Conservation (phyloP, 1,139 yeast species). For the Suhomyces anneliseae region DNA sequence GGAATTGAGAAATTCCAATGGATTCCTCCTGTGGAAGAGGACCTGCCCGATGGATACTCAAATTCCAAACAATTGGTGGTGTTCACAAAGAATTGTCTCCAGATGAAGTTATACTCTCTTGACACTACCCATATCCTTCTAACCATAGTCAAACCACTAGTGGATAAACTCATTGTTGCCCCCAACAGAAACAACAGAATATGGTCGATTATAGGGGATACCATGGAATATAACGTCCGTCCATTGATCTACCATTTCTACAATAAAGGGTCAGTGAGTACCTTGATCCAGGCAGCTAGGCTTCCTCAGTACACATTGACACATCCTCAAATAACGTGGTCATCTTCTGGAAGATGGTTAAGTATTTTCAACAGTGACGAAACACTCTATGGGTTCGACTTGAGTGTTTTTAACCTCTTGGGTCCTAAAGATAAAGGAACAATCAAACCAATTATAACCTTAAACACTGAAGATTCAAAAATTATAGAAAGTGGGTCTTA, state of each 20-base stretch:
- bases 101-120: slow-evolving; percentile 37
- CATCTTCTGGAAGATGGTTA: slow-evolving; percentile 38
- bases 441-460: slow-evolving; percentile 1
- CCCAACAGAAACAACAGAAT: slow-evolving; percentile 19
- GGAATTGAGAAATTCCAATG: slow-evolving; percentile 37
- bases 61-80: slow-evolving; percentile 37
- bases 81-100: slow-evolving; percentile 29
- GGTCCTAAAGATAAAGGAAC: slow-evolving; percentile 15
- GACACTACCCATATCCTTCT: slow-evolving; percentile 37
- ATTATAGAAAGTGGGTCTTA: neutral
- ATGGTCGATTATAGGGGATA: slow-evolving; percentile 31
- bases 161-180: slow-evolving; percentile 17
- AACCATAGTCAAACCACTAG: slow-evolving; percentile 33
- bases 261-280: slow-evolving; percentile 37
- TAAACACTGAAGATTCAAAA: slow-evolving; percentile 1
- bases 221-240: slow-evolving; percentile 15
- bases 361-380: slow-evolving; percentile 26
- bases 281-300: slow-evolving; percentile 9
- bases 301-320: slow-evolving; percentile 13
- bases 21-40: slow-evolving; percentile 31
- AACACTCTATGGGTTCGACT: slow-evolving; percentile 30
- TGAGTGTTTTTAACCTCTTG: slow-evolving; percentile 29
- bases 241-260: slow-evolving; percentile 36
- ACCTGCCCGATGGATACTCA: slow-evolving; percentile 24
- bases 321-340: slow-evolving; percentile 30